These are phyloP conservation scores for Psidium guajava DNA, from an alignment of 345 rosid species.

Conservation along the genomic window DNA sequence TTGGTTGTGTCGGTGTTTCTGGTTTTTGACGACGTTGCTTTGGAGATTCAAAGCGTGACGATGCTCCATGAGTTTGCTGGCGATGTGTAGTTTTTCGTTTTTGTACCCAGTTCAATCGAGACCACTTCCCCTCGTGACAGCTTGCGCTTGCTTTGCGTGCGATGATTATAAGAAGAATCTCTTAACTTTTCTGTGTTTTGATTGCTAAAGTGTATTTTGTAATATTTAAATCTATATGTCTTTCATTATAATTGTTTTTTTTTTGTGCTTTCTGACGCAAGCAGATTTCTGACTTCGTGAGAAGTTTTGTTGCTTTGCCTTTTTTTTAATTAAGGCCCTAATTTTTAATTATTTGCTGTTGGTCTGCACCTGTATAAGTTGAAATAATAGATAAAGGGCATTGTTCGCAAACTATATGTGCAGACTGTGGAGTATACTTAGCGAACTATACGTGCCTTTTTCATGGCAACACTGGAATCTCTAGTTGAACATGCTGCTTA, in stretches of 20 bases:
- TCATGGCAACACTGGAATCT: neutral
- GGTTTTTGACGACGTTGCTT: no score
- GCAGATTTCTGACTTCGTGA: neutral
- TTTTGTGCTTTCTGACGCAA: neutral
- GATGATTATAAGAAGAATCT: no score
- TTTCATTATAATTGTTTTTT: neutral
- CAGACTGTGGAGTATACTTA: neutral
- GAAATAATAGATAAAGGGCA: neutral
- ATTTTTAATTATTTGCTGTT: neutral
- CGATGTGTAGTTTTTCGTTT: no score
- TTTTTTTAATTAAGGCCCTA: neutral
- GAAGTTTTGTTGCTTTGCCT: neutral
- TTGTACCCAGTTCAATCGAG: no score
- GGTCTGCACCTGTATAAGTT: neutral
- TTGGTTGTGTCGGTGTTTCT: no score
- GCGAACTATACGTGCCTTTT: neutral
- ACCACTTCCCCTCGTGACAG: no score
- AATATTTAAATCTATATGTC: neutral
- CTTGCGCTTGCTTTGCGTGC: no score
- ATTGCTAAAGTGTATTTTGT: no score
- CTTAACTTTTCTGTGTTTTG: no score
- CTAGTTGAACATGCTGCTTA: neutral
- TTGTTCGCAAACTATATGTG: neutral
- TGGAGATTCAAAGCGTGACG: no score
- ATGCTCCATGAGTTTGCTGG: no score